Evolutionary conservation across 225 moss, liverwort and hornwort genomes (phyloP), one percentile per base, ranked within the genome.

Genomic region (Sphagnum tenellum): DNA sequence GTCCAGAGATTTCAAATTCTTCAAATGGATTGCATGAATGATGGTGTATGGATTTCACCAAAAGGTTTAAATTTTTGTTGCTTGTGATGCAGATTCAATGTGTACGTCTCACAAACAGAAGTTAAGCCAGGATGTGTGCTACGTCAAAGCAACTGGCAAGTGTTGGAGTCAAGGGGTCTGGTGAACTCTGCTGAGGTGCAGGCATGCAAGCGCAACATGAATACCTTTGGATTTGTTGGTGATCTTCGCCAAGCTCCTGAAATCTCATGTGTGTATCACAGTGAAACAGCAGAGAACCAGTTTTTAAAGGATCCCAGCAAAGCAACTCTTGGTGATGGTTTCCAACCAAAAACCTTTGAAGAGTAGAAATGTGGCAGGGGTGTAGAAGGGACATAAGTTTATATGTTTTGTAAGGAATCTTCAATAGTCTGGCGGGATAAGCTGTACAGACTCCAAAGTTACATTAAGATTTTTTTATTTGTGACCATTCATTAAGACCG

Each of bases 181-280:
- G 81, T 95, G 55, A 86, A 75, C n/a, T 81, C 87, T 0, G 84
- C 91, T 61, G 88, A 95, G 75, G 91, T 95, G 64, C 79, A 84
- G 46, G 89, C 82, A 8, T 91, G 94, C 75, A 91, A 95, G 71
- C 80, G 91, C 12, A 95, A 95, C 67, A 91, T 91, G 79, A 95
- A 95, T 79, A 95, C 94, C 4, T 95, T 95, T 72, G 94, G 94
- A n/a, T 95, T 95, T 63, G 94, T 95, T 8, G 94, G 94, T 48
- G 94, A 95, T 75, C 81, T 95, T 53, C 87, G 94, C 67, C 88
- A 75, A 67, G 89, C 94, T 7, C 94, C 91, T 4, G 94, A 95
- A 74, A 86, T 95, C 63, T 91, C 86, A 12, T 95, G 94, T 66
- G 94, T 95, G 62, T 95, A 95, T 67, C 94, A 95, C 51, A 95